Evolutionary conservation across 768 basidiomycete species (phyloP).

Genomic region (Russula compacta): DNA sequence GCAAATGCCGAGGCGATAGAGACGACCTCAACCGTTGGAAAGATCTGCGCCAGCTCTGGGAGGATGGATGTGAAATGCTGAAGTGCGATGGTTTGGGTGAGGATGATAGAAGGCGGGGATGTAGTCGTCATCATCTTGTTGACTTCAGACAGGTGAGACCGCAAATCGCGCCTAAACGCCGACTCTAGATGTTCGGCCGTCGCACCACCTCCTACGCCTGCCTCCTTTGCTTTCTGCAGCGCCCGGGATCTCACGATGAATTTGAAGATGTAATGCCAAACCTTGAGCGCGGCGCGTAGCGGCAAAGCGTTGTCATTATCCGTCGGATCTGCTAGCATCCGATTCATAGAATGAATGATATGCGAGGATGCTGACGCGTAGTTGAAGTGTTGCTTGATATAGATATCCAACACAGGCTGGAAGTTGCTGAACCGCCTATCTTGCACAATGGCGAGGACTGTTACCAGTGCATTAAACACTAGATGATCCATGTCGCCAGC

Average conservation of each 20-base stretch:
- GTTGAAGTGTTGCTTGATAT: constrained; percentile 84
- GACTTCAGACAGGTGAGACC: constrained; percentile 66
- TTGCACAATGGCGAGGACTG: constrained; percentile 84
- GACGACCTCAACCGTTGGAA: constrained; percentile 74
- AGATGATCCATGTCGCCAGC: constrained; percentile 72
- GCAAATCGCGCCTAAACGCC: constrained; percentile 77
- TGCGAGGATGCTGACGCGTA: constrained; percentile 73
- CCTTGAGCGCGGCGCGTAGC: constrained; percentile 84
- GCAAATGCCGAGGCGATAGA: constrained; percentile 82
- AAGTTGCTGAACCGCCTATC: constrained; percentile 95
- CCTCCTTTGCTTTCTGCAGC: constrained; percentile 73
- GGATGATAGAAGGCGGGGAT: constrained; percentile 80
- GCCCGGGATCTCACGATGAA: constrained; percentile 88
- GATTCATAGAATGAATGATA: constrained; percentile 82
- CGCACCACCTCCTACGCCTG: constrained; percentile 69
- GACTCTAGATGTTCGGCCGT: constrained; percentile 81
- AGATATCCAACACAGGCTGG: constrained; percentile 86
- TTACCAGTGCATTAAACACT: constrained; percentile 86
- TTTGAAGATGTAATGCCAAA: constrained; percentile 95
- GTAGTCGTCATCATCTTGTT: constrained; percentile 82
- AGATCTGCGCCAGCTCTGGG: constrained; percentile 78
- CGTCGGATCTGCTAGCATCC: constrained; percentile 64
- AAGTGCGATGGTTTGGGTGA: constrained; percentile 89
- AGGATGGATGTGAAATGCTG: constrained; percentile 91
- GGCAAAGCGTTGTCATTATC: constrained; percentile 64